Conservation (phyloP, 2,329 filamentous ascomycete genomes). For the Cadophora sp. region DNA sequence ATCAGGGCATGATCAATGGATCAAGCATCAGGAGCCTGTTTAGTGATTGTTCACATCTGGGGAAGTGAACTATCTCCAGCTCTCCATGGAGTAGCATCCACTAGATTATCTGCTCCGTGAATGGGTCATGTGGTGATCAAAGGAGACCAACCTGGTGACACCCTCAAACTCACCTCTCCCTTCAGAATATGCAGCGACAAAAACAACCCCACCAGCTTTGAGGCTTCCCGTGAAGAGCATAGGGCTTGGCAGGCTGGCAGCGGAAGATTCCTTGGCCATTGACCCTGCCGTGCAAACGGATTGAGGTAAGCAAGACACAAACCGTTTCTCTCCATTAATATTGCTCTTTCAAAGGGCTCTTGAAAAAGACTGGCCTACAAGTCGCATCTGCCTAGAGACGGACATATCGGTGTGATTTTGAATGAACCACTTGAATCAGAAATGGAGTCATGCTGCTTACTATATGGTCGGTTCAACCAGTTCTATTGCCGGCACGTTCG, state of each 20-base stretch:
- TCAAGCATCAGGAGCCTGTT: background rate
- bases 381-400: background rate
- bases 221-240: background rate
- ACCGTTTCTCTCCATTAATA: background rate
- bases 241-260: background rate
- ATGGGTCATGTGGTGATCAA: background rate
- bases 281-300: slow-evolving; percentile 7
- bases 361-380: background rate
- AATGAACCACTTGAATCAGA: background rate
- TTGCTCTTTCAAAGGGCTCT: background rate
- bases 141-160: background rate
- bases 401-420: no score
- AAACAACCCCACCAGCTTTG: background rate
- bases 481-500: background rate
- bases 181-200: background rate
- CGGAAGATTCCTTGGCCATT: background rate
- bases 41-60: no score
- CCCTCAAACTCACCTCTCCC: background rate
- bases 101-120: background rate
- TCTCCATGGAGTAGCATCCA: background rate
- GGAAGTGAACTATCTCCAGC: background rate
- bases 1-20: background rate
- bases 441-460: background rate
- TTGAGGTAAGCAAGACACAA: background rate
- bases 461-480: background rate